Base-by-base conservation (phyloP, 495 filamentous ascomycete genomes). In the Parmelia sp. region DNA sequence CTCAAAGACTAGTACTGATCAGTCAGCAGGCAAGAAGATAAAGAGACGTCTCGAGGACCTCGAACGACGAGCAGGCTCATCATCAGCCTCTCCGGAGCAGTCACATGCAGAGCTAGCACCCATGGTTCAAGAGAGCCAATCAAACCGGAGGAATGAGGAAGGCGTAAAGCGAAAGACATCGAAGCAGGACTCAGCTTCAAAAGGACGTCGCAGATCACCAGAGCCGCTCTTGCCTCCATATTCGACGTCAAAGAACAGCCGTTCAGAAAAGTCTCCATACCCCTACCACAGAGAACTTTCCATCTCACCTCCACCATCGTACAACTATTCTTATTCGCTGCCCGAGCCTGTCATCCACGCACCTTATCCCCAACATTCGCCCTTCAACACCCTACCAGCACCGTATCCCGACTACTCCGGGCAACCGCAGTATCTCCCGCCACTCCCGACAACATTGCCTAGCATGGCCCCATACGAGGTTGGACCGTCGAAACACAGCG, bases 21-120 rank as follows among this genome's bases (percentile, higher is more conserved):
- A 27, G 3, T 45, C 27, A 69, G 63, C 74, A 97, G 93, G 93
- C 82, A 96, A 97, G 83, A 98, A 97, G 84, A 85, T 98, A 63
- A 98, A 98, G 89, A 90, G 90, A 76, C 86, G 93, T 71, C 82
- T 98, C 73, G 93, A 98, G 77, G 94, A 98, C 69, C 86, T 98
- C 61, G 94, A 98, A 81, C 84, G 91, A 69, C 84, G 93, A 66
- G 94, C 94, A 35, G 91, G 89, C 29, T 92, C 89, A 25, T 86
- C 88, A 60, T 94, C 92, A 42, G 76, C 81, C 17, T 88, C 86
- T 12, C 85, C 87, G 51, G 87, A 89, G 80, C 85, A 80, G 75
- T 77, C 74, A 71, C 86, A 76, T 56, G 80, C 78, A 57, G 82
- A 86, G 67, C 75, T 80, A 2, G 79, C 65, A 31, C 60, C 68